Evolutionary conservation across 176 grass and related monocot genomes (phyloP), one percentile per base, ranked within the genome.

Genomic region (Eleusine coracana): DNA sequence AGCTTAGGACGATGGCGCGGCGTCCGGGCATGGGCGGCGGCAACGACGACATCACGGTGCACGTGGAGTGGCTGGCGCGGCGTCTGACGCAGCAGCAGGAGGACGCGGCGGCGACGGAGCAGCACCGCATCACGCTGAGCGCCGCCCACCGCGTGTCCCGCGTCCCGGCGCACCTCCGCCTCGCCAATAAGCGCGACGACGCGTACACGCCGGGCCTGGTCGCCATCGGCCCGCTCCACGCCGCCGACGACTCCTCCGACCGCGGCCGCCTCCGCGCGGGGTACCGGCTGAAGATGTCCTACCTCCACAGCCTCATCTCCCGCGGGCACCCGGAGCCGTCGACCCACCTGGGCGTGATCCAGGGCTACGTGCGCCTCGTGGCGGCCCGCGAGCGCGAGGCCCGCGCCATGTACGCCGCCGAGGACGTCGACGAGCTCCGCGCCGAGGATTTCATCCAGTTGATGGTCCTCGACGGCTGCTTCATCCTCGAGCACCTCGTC

Each of bases 381-480:
- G 84, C 84, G 0, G 79, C 31, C 0, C 68, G 69, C 17, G 84
- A 90, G 88, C 68, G 0, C 6, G 74, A 90, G 50, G 88, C 80
- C 51, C 88, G 88, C 61, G 51, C 80, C 3, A 75, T 90, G 74
- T 86, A 90, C 84, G 64, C 61, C 40, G 68, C 40, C 60, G 80
- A 68, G 60, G 88, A 86, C 28, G 41, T 62, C n/a, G 60, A 80
- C n/a, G 41, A 68, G 7, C 3, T 69, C 1, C 0, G 0, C 5
- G 9, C 83, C 3, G 68, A 90, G 1, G 60, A 83, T 0, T 45
- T 90, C 41, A 28, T 86, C 74, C 49, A 54, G 61, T 83, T 86
- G 88, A 42, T 90, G 73, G 88, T 90, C 18, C 88, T 90, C 31
- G 83, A 90, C 68, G 79, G 83, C 60, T 90, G 88, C 79, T 86